phyloP scores from a whole-genome alignment of 768 basidiomycete genomes.

The Punctularia strigosozonata region DNA sequence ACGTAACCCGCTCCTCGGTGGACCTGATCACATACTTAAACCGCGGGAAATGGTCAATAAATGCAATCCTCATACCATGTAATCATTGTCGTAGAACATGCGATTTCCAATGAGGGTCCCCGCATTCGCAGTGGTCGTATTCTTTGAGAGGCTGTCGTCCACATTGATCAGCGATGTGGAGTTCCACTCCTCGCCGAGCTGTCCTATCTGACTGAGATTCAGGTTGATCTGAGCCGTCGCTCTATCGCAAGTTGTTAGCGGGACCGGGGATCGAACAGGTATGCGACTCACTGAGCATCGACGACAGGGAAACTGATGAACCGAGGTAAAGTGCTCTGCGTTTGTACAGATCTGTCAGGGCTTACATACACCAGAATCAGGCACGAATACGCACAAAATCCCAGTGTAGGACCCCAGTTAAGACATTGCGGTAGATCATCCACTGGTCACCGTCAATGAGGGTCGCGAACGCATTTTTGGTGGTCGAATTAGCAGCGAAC shows the following conservation, averaged over 20 bases:
- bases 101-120: slow-evolving; percentile 43
- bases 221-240: slow-evolving; percentile 45
- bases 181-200: slow-evolving; percentile 41
- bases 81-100: slow-evolving; percentile 58
- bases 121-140: slow-evolving; percentile 35
- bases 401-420: slow-evolving; percentile 53
- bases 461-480: slow-evolving; percentile 38
- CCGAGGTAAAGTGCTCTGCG: slow-evolving; percentile 48
- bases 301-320: slow-evolving; percentile 57
- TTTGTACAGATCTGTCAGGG: slow-evolving; percentile 3
- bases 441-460: slow-evolving; percentile 50
- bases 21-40: slow-evolving; percentile 26
- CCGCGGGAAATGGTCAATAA: not conserved
- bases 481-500: slow-evolving; percentile 26
- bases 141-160: slow-evolving; percentile 23
- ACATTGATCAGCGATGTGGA: slow-evolving; percentile 29
- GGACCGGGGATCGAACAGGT: no score
- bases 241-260: slow-evolving; percentile 20
- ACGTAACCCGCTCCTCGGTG: slow-evolving; percentile 51
- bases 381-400: slow-evolving; percentile 42
- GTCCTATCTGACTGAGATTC: slow-evolving; percentile 39
- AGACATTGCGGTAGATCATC: slow-evolving; percentile 56
- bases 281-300: slow-evolving; percentile 26
- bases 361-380: not conserved
- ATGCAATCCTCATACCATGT: slow-evolving; percentile 36